phyloP scores from a whole-genome alignment of 306 rosid species.

The Citrullus colocynthis region DNA sequence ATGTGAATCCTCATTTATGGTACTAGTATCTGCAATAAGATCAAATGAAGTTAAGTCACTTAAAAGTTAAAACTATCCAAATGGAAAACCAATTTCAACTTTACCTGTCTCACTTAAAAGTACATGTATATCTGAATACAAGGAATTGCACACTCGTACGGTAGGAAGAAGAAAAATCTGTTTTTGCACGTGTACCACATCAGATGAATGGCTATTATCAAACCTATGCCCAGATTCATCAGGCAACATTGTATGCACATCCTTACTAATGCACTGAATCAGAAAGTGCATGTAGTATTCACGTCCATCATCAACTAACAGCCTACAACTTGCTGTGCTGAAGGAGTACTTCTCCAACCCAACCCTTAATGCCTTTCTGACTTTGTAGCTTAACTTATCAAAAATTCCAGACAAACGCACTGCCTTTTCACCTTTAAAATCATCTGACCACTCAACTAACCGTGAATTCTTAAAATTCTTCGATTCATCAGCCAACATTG shows the following conservation, averaged over 20 bases:
- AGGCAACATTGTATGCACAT: constrained; percentile 49
- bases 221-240: constrained; percentile 23
- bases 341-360: constrained; percentile 54
- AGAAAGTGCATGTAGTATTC: constrained; percentile 60
- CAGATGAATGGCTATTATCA: constrained; percentile 32
- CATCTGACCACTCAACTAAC: constrained; percentile 68
- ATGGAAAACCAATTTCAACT: constrained; percentile 9
- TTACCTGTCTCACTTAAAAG: constrained; percentile 72
- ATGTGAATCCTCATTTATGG: constrained; percentile 26
- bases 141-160: constrained; percentile 58
- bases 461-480: constrained; percentile 29
- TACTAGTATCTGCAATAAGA: constrained; percentile 35
- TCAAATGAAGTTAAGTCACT: constrained; percentile 10
- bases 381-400: constrained; percentile 69
- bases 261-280: constrained; percentile 59
- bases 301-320: constrained; percentile 36
- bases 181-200: constrained; percentile 67
- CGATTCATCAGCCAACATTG: constrained; percentile 36
- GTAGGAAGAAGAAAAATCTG: constrained; percentile 90
- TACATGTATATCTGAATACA: constrained; percentile 65
- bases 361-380: constrained; percentile 58
- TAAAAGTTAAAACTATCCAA: constrained; percentile 4
- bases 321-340: constrained; percentile 51
- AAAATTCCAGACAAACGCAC: constrained; percentile 73
- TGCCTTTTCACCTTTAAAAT: constrained; percentile 83